Conservation (phyloP, 1,284 basidiomycete species). For the Vanrija sp. region DNA sequence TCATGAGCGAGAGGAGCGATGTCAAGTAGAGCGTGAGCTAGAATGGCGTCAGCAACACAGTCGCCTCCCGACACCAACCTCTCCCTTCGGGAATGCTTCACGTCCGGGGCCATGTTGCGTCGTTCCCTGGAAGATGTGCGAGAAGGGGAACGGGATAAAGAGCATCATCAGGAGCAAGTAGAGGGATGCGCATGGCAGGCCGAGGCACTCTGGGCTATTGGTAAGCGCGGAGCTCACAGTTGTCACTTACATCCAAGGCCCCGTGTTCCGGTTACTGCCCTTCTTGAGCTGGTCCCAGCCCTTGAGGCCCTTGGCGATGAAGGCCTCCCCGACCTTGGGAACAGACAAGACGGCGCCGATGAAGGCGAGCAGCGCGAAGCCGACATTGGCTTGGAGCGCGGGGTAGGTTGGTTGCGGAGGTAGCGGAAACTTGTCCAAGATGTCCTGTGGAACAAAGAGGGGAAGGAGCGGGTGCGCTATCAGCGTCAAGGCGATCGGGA, state of each 20-base stretch:
- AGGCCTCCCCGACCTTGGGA: conserved; percentile 67
- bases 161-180: conserved; percentile 81
- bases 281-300: conserved; percentile 75
- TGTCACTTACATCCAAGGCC: conserved; percentile 59
- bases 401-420: conserved; percentile 38
- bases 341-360: conserved; percentile 67
- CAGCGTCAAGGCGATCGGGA: conserved; percentile 36
- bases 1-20: conserved; percentile 80
- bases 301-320: conserved; percentile 69
- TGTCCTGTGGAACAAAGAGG: conserved; percentile 22
- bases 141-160: conserved; percentile 86
- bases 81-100: conserved; percentile 75
- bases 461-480: conserved; percentile 42
- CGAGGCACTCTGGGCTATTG: conserved; percentile 85
- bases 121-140: conserved; percentile 56
- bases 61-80: conserved; percentile 54
- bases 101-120: conserved; percentile 20
- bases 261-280: conserved; percentile 50
- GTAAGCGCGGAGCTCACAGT: not conserved
- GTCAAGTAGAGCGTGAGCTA: conserved; percentile 90
- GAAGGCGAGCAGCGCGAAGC: conserved; percentile 75
- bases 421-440: conserved; percentile 23
- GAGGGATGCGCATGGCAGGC: conserved; percentile 81
- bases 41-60: not conserved
- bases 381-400: conserved; percentile 59